Percentiles rank a stretch among this genome's conserved stretches.
These are phyloP conservation scores for Pythium sukuiense DNA, from an alignment of 352 stramenopile species.

Conservation along the genomic window DNA sequence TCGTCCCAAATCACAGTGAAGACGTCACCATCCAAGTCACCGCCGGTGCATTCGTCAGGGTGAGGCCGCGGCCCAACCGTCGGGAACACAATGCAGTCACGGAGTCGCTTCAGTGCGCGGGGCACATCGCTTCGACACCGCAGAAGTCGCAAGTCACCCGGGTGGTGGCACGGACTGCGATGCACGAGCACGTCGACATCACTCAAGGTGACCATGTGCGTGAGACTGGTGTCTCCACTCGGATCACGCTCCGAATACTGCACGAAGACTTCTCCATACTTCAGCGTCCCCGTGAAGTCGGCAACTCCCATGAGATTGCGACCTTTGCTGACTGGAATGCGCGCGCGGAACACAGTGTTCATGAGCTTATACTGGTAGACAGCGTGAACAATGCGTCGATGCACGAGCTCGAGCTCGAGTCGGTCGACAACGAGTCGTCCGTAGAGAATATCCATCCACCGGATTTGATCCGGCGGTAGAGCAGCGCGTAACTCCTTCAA, in stretches of 20 bases:
- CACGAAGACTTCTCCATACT: slow-evolving; percentile 77
- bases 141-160: slow-evolving; percentile 72
- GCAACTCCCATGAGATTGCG: slow-evolving; percentile 78
- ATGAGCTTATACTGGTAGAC: slow-evolving; percentile 70
- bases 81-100: slow-evolving; percentile 80
- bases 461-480: slow-evolving; percentile 18
- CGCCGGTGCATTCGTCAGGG: slow-evolving; percentile 77
- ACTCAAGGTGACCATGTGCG: slow-evolving; percentile 28
- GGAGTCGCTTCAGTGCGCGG: slow-evolving; percentile 40
- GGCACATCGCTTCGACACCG: slow-evolving; percentile 52
- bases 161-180: slow-evolving; percentile 77
- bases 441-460: slow-evolving; percentile 30
- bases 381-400: slow-evolving; percentile 39
- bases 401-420: slow-evolving; percentile 14
- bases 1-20: slow-evolving; percentile 86
- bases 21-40: slow-evolving; percentile 79
- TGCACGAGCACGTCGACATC: slow-evolving; percentile 62
- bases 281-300: slow-evolving; percentile 69
- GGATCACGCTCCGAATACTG: slow-evolving; percentile 58
- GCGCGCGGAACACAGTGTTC: slow-evolving; percentile 71
- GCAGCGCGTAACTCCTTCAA: slow-evolving; percentile 36
- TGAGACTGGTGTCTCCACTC: slow-evolving; percentile 24
- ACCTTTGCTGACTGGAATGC: slow-evolving; percentile 70
- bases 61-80: slow-evolving; percentile 63
- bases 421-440: background rate